Conservation (phyloP, 495 filamentous ascomycete species). For the Aspergillus sparsus region DNA sequence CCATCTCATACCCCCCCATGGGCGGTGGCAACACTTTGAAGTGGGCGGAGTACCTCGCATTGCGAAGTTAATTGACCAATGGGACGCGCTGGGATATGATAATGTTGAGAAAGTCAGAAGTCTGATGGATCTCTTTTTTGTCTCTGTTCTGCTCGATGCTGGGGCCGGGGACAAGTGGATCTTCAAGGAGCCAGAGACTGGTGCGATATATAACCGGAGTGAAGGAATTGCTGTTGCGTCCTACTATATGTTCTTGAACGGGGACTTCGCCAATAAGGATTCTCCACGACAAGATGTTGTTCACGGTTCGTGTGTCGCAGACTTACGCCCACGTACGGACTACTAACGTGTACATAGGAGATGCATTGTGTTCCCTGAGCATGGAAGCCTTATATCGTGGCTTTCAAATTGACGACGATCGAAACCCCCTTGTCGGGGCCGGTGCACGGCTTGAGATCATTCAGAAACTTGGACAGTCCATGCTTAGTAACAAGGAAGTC, state of each 20-base stretch:
- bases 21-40: conserved; percentile 88
- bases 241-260: conserved; percentile 58
- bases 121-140: conserved; percentile 80
- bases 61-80: conserved; percentile 67
- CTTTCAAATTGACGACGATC: conserved; percentile 47
- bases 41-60: conserved; percentile 78
- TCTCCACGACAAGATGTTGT: conserved; percentile 25
- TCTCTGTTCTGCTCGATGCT: conserved; percentile 88
- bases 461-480: conserved; percentile 48
- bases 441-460: conserved; percentile 50
- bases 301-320: conserved; percentile 26
- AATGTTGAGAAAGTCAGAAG: conserved; percentile 71
- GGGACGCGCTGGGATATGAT: conserved; percentile 61
- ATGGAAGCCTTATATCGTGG: conserved; percentile 22
- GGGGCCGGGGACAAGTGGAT: conserved; percentile 79
- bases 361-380: conserved; percentile 22
- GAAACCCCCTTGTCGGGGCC: conserved; percentile 54
- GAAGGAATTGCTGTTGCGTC: conserved; percentile 62
- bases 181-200: conserved; percentile 53
- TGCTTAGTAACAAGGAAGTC: conserved; percentile 48
- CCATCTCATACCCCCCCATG: conserved; percentile 65
- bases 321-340: not conserved
- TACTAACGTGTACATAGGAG: conserved; percentile 17
- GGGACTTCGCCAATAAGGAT: conserved; percentile 41
- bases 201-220: conserved; percentile 50